Conservation (phyloP, 768 basidiomycete species). For the Leccinum fibrillosum region DNA sequence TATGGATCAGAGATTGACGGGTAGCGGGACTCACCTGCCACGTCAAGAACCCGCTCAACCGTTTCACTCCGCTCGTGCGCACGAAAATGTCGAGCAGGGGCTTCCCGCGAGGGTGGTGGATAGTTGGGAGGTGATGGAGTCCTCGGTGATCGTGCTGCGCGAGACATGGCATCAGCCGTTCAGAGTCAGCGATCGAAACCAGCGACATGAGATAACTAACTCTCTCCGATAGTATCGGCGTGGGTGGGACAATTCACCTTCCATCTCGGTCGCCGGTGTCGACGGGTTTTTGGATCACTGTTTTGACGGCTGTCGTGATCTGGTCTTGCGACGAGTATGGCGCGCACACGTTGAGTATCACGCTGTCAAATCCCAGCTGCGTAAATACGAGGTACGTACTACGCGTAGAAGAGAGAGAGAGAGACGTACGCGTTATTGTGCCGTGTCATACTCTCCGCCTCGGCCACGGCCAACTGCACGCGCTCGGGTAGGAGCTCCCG, state of each 20-base stretch:
- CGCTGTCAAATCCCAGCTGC: constrained; percentile 42
- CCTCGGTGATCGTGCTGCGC: constrained; percentile 55
- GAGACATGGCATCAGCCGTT: not conserved
- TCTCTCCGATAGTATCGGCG: too few species aligned
- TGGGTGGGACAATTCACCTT: constrained; percentile 10
- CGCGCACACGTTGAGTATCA: constrained; percentile 89
- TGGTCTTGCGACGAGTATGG: constrained; percentile 92
- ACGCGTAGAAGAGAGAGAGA: not conserved
- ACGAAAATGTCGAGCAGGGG: constrained; percentile 85
- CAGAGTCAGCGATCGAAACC: not conserved
- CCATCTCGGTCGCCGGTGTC: constrained; percentile 30
- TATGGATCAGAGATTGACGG: not conserved
- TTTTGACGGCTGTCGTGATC: constrained; percentile 71
- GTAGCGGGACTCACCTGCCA: constrained; percentile 78
- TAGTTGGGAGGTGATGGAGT: constrained; percentile 63
- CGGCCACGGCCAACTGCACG: constrained; percentile 63
- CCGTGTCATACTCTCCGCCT: constrained; percentile 76
- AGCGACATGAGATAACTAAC: constrained; percentile 2
- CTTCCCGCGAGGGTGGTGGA: constrained; percentile 63
- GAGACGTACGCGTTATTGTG: constrained; percentile 59
- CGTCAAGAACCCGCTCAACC: constrained; percentile 67
- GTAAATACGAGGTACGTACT: not conserved
- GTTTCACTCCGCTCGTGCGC: constrained; percentile 83
- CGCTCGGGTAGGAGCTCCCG: constrained; percentile 71
- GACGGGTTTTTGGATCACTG: constrained; percentile 32